Conservation (phyloP, 2,329 filamentous ascomycete genomes). For the Zymoseptoria tritici region DNA sequence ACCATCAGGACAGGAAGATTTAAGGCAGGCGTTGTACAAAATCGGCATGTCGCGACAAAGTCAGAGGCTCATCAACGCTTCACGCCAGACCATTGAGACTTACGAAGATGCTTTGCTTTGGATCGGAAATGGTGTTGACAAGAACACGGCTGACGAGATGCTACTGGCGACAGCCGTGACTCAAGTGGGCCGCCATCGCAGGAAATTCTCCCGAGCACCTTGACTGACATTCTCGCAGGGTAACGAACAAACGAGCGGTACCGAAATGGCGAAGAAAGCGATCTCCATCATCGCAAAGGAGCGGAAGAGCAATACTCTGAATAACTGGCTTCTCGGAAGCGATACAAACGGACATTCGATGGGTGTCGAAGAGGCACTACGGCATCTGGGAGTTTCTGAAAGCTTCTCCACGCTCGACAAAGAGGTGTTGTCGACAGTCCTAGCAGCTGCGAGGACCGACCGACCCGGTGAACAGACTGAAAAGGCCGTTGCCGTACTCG, state of each 20-base stretch:
- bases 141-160: conserved; percentile 47
- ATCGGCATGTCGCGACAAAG: conserved; percentile 55
- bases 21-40: conserved; percentile 49
- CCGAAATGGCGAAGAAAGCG: conserved; percentile 47
- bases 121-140: conserved; percentile 44
- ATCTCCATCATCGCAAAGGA: conserved; percentile 52
- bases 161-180: conserved; percentile 50
- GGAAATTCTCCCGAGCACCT: neutral
- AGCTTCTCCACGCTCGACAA: conserved; percentile 20
- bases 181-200: conserved; percentile 39
- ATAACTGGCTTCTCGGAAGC: conserved; percentile 47
- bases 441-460: conserved; percentile 19
- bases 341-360: conserved; percentile 45
- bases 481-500: conserved; percentile 26
- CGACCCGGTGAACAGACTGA: conserved; percentile 28
- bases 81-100: conserved; percentile 52
- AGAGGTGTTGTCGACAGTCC: conserved; percentile 15
- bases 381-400: conserved; percentile 32
- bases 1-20: conserved; percentile 47
- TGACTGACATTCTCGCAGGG: neutral
- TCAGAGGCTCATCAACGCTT: conserved; percentile 49
- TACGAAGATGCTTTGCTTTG: conserved; percentile 57
- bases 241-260: neutral
- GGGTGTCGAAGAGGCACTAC: conserved; percentile 49
- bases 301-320: conserved; percentile 49